These are phyloP conservation scores for Kwoniella newhampshirensis DNA, from an alignment of 768 basidiomycete genomes.

Conservation along the genomic window DNA sequence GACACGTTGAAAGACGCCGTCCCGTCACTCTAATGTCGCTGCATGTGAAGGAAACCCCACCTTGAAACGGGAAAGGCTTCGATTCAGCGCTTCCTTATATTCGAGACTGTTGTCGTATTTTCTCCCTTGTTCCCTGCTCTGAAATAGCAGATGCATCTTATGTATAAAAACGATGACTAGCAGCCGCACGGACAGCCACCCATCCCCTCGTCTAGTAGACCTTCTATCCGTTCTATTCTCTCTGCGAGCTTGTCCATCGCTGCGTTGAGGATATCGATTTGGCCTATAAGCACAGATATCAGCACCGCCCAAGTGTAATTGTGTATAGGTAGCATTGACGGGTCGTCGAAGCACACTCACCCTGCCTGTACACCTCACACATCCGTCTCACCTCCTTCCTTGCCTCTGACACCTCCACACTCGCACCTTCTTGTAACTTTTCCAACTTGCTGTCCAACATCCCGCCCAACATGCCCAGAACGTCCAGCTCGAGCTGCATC, in stretches of 20 bases:
- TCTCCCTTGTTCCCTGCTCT: no score
- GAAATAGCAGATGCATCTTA: background rate
- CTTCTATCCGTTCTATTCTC: slow-evolving; percentile 40
- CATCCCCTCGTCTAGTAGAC: slow-evolving; percentile 40
- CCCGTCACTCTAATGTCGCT: slow-evolving; percentile 46
- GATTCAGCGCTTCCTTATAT: no score
- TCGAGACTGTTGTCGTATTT: no score
- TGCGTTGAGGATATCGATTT: slow-evolving; percentile 39
- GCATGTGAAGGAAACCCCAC: no score
- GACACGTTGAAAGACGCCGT: slow-evolving; percentile 16
- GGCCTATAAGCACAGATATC: slow-evolving; percentile 19
- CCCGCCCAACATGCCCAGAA: slow-evolving; percentile 64
- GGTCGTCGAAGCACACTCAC: slow-evolving; percentile 55
- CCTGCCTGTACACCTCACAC: slow-evolving; percentile 68
- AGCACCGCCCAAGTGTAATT: no score
- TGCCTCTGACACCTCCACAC: slow-evolving; percentile 31
- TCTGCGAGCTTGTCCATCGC: slow-evolving; percentile 36
- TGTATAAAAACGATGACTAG: slow-evolving; percentile 1
- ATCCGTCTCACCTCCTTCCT: slow-evolving; percentile 65
- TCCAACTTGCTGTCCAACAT: slow-evolving; percentile 60
- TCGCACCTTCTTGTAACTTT: slow-evolving; percentile 22
- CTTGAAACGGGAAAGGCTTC: no score
- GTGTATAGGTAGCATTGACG: no score
- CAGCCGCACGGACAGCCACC: slow-evolving; percentile 36
- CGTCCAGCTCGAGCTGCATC: slow-evolving; percentile 66